Evolutionary conservation across 345 rosid species (phyloP), one percentile per base, ranked within the genome.

Genomic region (Citrus trifoliata): DNA sequence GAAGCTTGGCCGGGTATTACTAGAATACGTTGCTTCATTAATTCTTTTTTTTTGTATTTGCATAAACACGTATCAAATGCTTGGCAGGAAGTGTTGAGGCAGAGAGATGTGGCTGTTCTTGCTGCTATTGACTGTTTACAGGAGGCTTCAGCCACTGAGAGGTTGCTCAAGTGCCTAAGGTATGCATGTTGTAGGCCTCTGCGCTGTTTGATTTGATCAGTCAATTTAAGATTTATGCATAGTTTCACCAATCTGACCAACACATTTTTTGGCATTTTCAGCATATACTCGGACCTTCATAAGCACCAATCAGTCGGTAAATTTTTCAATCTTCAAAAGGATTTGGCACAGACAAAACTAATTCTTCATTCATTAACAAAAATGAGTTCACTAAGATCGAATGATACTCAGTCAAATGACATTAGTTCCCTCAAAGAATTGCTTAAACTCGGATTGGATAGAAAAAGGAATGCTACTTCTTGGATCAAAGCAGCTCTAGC

Each of bases 121-220:
- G 85, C 88, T 80, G 89, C 93, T 24, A 80, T 86, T 28, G 92
- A 89, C 40, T 90, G 93, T 61, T 82, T 90, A 81, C 83, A 87
- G 82, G 93, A 92, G 76, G 95, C 95, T 77, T 85, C 95, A 48
- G 90, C 91, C 59, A 76, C 90, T 30, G 93, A 92, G 78, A 84
- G 87, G 83, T 82, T 89, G 82, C 91, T 93, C 64, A 92, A 86
- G 75, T 89, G 93, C 79, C 84, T 92, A 75, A 87, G 91, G 93
- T 89, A 27, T n/a, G 80, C 4, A 56, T 42, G 42, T 46, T 72
- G 16, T 32, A 51, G 8, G 56, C 38, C 46, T 55, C 12, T 61
- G 35, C 18, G 6, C 16, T 21, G 6, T 38, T 12, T 67, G 16
- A 42, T 42, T 42, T 42, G 48, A 40, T 40, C 13, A 40, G 10